Evolutionary conservation across 78 protist genomes (phyloP), one percentile per base, ranked within the genome.

Genomic region (Anaeramoeba flamelloides): DNA sequence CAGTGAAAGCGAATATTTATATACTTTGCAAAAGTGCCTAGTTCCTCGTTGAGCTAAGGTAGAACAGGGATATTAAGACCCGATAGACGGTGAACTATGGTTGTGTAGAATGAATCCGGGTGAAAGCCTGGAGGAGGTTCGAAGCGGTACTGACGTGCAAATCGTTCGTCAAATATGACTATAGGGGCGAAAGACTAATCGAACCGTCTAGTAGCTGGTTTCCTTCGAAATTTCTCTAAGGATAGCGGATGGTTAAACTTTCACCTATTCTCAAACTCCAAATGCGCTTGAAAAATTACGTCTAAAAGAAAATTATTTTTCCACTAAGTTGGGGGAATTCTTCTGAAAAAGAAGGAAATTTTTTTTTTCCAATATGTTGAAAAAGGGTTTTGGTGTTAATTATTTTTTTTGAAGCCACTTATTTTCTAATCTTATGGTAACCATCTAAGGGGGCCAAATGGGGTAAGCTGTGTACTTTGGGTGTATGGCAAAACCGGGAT

Each of bases 401-500:
- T n/a, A n/a, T n/a, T n/a, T n/a, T n/a, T n/a, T n/a, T n/a, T n/a
- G n/a, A n/a, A n/a, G n/a, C n/a, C n/a, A n/a, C n/a, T n/a, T n/a
- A n/a, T n/a, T n/a, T n/a, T n/a, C n/a, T n/a, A n/a, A n/a, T n/a
- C n/a, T n/a, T n/a, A n/a, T n/a, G n/a, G n/a, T n/a, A n/a, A n/a
- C n/a, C n/a, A n/a, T 76, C 87, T 3, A 81, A 87, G 93, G 87
- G 93, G 93, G 93, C 93, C 93, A 82, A 86, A 86, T 87, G 84
- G 87, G 93, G 93, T 90, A 90, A 90, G 93, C 93, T 88, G 93
- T n/a, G n/a, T n/a, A n/a, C n/a, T n/a, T n/a, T n/a, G n/a, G n/a
- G n/a, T n/a, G n/a, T 85, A 86, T 91, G 84, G 93, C 91, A 90
- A 90, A 90, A 86, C 91, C 87, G 93, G 93, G 93, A 87, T 88